Evolutionary conservation across 768 basidiomycete species (phyloP), one percentile per base, ranked within the genome.

Genomic region (Boletus subcaerulescens): DNA sequence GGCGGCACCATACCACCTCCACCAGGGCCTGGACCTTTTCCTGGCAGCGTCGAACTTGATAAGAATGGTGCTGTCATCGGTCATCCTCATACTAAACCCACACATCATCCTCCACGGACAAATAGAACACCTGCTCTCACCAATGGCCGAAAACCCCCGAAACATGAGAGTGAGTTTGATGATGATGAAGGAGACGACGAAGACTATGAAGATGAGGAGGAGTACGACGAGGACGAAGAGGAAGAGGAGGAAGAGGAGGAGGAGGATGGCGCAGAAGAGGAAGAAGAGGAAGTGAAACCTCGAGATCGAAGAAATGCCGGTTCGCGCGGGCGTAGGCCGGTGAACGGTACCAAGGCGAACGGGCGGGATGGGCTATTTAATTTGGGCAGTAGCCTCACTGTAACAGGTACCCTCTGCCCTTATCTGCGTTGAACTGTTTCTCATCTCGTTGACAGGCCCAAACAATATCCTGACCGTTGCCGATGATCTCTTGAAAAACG

Each of bases 391-490:
- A 89, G 82, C 67, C 78, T 97, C 35, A 90, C 94, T 48, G 91
- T 93, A 57, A 84, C 87, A 54, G 89, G 89, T 80, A 69, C 70
- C 82, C 29, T 80, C 26, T 24, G 53, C 24, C 43, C 40, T 46
- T 46, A 51, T 56, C 43, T 42, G 44, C 49, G 35, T 45, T 49
- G 22, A 51, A 39, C 59, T 58, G 60, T 64, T 57, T 51, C 59
- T 59, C 58, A 65, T 63, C 60, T 56, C 17, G 53, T 15, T 53
- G 47, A 45, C 60, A 89, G 88, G 86, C 52, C 87, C 87, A 71
- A 94, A 92, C 65, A 95, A 94, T 65, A 98, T 99, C 69, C 80
- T 99, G 43, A 99, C 97, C 20, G 96, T 99, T 50, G 97, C 97
- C 44, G 97, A 99, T 68, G 97, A 99, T 74, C 82, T 99, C 43